These are phyloP conservation scores for Polygonum aviculare DNA, from an alignment of 148 eudicot genomes.

Conservation along the genomic window DNA sequence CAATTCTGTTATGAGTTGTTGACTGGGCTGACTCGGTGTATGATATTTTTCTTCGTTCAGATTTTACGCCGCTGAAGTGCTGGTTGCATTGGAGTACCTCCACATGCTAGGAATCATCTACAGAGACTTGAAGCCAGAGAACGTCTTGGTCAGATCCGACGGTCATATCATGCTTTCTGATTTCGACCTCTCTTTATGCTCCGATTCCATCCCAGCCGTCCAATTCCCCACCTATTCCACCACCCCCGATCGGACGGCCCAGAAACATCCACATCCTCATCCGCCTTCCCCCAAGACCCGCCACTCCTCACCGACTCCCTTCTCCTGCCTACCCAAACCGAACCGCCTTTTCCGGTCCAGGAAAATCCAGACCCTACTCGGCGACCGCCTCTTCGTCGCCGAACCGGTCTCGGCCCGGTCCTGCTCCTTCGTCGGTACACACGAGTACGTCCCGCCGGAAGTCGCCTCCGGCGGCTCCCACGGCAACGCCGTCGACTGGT, in stretches of 20 bases:
- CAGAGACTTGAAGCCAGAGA: constrained; percentile 82
- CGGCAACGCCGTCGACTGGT: constrained; percentile 88
- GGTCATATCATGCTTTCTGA: constrained; percentile 88
- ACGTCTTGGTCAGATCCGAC: constrained; percentile 45
- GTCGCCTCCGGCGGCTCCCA: constrained; percentile 79
- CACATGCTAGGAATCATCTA: constrained; percentile 69
- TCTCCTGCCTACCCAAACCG: constrained; percentile 43
- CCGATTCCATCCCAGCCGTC: constrained; percentile 68
- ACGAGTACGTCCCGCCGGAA: constrained; percentile 88
- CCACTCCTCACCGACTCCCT: constrained; percentile 19
- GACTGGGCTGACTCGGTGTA: constrained; percentile 39
- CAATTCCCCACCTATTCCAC: constrained; percentile 38
- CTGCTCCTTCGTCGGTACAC: constrained; percentile 83
- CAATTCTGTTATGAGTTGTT: neutral
- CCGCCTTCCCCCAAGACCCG: constrained; percentile 16
- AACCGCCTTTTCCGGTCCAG: constrained; percentile 61
- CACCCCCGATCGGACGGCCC: constrained; percentile 16
- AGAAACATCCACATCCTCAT: neutral
- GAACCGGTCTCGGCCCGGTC: constrained; percentile 80
- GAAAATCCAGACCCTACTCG: constrained; percentile 47
- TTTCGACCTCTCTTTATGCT: constrained; percentile 82
- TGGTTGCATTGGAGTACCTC: constrained; percentile 58
- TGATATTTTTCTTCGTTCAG: constrained; percentile 55
- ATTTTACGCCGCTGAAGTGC: constrained; percentile 72
- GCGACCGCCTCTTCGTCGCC: constrained; percentile 55